phyloP scores from a whole-genome alignment of 495 filamentous ascomycete species.

The Aspergillus bertholletiae region DNA sequence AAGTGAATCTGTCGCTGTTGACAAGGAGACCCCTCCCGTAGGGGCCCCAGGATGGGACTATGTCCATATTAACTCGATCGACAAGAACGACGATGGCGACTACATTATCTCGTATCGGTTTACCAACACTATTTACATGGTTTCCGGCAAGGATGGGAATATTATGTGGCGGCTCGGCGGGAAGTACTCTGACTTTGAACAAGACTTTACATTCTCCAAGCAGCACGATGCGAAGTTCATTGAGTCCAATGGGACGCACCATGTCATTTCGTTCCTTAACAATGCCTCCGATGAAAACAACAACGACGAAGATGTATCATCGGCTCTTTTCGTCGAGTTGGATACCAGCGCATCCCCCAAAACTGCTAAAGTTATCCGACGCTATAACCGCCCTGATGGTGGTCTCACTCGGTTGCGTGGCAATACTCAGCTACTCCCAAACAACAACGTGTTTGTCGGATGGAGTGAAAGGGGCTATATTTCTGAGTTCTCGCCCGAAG shows the following conservation, averaged over 20 bases:
- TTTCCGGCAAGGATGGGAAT: slow-evolving; percentile 51
- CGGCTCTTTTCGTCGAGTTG: slow-evolving; percentile 50
- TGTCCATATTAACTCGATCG: slow-evolving; percentile 60
- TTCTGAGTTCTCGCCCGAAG: slow-evolving; percentile 43
- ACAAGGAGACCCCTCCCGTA: slow-evolving; percentile 8
- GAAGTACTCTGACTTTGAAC: slow-evolving; percentile 30
- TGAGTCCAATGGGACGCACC: slow-evolving; percentile 34
- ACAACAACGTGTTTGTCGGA: slow-evolving; percentile 45
- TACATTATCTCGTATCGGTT: slow-evolving; percentile 57
- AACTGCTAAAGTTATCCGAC: slow-evolving; percentile 38
- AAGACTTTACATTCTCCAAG: slow-evolving; percentile 53
- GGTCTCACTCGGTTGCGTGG: slow-evolving; percentile 49
- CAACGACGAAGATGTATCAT: slow-evolving; percentile 40
- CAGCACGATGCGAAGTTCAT: slow-evolving; percentile 59
- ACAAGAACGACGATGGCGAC: slow-evolving; percentile 51
- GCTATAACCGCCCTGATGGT: slow-evolving; percentile 39
- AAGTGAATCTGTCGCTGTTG: slow-evolving; percentile 5
- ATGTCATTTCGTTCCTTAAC: slow-evolving; percentile 50
- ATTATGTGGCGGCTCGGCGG: slow-evolving; percentile 58
- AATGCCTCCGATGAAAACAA: slow-evolving; percentile 47
- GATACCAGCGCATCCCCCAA: slow-evolving; percentile 40
- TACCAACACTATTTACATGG: slow-evolving; percentile 52
- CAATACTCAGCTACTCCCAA: slow-evolving; percentile 47
- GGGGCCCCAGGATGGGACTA: slow-evolving; percentile 48
- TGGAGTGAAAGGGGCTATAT: slow-evolving; percentile 49